Evolutionary conservation across 768 basidiomycete species (phyloP).

Genomic region (Porpolomopsis calyptriformis): DNA sequence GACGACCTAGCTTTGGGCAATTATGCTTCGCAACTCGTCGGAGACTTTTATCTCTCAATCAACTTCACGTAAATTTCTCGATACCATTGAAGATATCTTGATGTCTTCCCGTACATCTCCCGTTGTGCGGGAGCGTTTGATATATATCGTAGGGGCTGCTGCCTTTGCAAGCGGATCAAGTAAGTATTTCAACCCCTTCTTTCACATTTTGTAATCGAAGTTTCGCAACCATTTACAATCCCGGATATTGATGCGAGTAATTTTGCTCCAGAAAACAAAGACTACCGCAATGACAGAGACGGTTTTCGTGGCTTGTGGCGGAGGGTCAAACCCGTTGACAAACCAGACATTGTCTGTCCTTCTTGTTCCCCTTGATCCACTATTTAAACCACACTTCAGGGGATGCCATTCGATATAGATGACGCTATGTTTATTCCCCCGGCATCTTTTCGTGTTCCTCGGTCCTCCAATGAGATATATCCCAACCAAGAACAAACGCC

Average conservation of each 20-base stretch:
- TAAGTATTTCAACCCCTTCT: slow-evolving; percentile 17
- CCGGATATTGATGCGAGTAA: background rate
- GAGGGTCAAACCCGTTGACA: slow-evolving; percentile 67
- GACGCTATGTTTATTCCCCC: slow-evolving; percentile 76
- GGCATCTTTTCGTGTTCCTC: slow-evolving; percentile 29
- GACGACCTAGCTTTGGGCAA: slow-evolving; percentile 66
- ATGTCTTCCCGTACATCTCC: slow-evolving; percentile 54
- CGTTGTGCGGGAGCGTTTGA: slow-evolving; percentile 68
- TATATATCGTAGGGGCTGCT: slow-evolving; percentile 76
- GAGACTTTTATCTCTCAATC: slow-evolving; percentile 62
- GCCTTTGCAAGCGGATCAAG: slow-evolving; percentile 53
- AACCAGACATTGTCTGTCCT: slow-evolving; percentile 60
- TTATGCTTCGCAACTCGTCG: slow-evolving; percentile 77
- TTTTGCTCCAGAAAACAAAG: background rate
- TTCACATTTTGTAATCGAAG: background rate
- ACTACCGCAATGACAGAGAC: slow-evolving; percentile 26
- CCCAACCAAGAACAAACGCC: no score
- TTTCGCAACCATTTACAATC: background rate
- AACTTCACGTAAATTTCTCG: slow-evolving; percentile 65
- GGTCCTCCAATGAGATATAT: slow-evolving; percentile 10
- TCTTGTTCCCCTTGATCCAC: slow-evolving; percentile 1
- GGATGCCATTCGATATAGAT: slow-evolving; percentile 66
- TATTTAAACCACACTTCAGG: slow-evolving; percentile 25
- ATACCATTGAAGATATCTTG: slow-evolving; percentile 68
- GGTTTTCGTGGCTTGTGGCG: slow-evolving; percentile 68